Conservation (phyloP, 2,329 filamentous ascomycete genomes). For the Cladosporium sp. region DNA sequence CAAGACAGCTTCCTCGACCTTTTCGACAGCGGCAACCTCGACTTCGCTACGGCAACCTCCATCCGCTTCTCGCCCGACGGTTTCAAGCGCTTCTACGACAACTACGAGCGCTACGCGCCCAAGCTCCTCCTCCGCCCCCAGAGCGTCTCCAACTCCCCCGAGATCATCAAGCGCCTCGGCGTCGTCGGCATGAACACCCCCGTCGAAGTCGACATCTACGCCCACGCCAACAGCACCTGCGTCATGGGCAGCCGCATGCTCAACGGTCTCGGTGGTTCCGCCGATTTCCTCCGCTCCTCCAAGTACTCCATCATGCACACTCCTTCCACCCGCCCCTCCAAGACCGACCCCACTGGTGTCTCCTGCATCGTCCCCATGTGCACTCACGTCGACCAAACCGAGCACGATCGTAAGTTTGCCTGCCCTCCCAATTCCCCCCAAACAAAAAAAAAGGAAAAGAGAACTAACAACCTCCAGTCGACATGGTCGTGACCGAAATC, state of each 20-base stretch:
- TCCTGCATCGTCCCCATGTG: slow-evolving; percentile 87
- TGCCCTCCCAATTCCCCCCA: neutral
- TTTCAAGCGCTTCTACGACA: slow-evolving; percentile 85
- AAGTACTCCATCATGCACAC: slow-evolving; percentile 96
- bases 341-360: slow-evolving; percentile 76
- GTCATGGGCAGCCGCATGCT: slow-evolving; percentile 87
- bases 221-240: slow-evolving; percentile 85
- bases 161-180: slow-evolving; percentile 81
- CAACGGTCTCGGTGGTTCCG: slow-evolving; percentile 76
- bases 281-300: slow-evolving; percentile 71
- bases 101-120: slow-evolving; percentile 73
- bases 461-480: slow-evolving; percentile 41
- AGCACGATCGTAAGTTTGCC: slow-evolving; percentile 60
- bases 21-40: slow-evolving; percentile 80
- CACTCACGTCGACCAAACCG: slow-evolving; percentile 87
- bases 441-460: no score
- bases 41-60: slow-evolving; percentile 85
- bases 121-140: slow-evolving; percentile 85
- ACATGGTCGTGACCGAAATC: slow-evolving; percentile 75
- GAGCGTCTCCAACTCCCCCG: slow-evolving; percentile 81
- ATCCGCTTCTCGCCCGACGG: slow-evolving; percentile 88
- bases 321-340: slow-evolving; percentile 71
- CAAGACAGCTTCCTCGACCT: slow-evolving; percentile 92
- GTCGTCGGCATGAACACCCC: slow-evolving; percentile 95
- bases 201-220: slow-evolving; percentile 91